A percentile compares a stretch with the other conserved stretches of the same genome.
Evolutionary conservation across 768 basidiomycete genomes (phyloP).

Genomic region (Tulasnella sp.): DNA sequence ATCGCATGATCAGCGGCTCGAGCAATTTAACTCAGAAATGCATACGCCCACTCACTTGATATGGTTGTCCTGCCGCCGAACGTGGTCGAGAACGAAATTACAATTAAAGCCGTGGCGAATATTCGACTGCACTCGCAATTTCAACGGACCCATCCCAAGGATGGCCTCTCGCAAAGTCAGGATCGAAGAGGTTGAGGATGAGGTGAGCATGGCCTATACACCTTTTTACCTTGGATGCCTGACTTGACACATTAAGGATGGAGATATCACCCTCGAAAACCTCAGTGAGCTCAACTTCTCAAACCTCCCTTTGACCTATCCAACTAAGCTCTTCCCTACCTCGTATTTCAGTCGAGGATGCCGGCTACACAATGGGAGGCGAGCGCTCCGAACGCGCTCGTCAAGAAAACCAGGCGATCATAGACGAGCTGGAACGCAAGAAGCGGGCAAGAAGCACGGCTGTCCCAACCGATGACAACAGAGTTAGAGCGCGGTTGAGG

Average conservation of each 20-base stretch:
- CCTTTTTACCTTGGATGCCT: not conserved
- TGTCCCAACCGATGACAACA: conserved; percentile 92
- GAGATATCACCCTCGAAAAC: conserved; percentile 14
- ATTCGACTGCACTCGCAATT: conserved; percentile 1
- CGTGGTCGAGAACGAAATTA: conserved; percentile 5
- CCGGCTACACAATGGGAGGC: conserved; percentile 17
- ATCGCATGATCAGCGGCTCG: too few species aligned
- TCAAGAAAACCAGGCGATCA: conserved; percentile 56
- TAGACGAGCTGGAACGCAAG: conserved; percentile 95
- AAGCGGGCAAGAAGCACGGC: conserved; percentile 89
- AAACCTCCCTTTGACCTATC: too few species aligned
- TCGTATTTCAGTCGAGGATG: conserved; percentile 18
- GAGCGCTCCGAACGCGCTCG: conserved; percentile 29
- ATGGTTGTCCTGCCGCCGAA: too few species aligned
- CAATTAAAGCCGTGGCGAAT: conserved; percentile 3
- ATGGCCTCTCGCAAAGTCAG: conserved; percentile 8
- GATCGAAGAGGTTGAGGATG: conserved; percentile 12
- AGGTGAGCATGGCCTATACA: not conserved
- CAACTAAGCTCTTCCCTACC: not conserved
- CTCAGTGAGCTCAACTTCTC: not conserved
- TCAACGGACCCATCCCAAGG: conserved; percentile 7
- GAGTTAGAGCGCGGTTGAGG: conserved; percentile 77
- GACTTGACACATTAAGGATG: conserved; percentile 2
- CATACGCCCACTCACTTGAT: too few species aligned
- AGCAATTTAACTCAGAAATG: too few species aligned